A percentile compares a stretch with the other conserved stretches of the same genome.
Conservation (phyloP, 768 basidiomycete species). For the Lactarius indigo region DNA sequence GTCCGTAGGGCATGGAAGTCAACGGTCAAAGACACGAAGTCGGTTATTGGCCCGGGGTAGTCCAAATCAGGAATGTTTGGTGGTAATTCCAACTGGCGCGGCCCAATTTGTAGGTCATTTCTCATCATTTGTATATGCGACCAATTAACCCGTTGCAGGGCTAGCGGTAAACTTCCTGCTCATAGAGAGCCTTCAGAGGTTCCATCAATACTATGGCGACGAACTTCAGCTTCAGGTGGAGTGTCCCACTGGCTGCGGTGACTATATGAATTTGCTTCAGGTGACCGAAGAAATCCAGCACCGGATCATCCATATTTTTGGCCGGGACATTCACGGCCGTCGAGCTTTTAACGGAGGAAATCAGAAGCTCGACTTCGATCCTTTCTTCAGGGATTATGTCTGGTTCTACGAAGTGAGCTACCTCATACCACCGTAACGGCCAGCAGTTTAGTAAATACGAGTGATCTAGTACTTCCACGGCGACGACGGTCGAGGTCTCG, state of each 20-base stretch:
- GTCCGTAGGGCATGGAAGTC: constrained; percentile 94
- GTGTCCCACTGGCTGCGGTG: constrained; percentile 96
- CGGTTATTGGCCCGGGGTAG: constrained; percentile 96
- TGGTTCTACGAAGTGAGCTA: constrained; percentile 83
- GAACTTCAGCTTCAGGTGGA: constrained; percentile 78
- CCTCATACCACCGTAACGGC: background rate
- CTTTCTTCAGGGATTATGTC: constrained; percentile 94
- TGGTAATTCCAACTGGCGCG: constrained; percentile 93
- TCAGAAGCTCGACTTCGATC: constrained; percentile 82
- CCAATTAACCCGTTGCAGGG: constrained; percentile 47
- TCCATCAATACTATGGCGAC: constrained; percentile 96
- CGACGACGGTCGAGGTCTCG: constrained; percentile 89
- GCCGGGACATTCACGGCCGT: constrained; percentile 81
- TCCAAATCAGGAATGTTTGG: constrained; percentile 98
- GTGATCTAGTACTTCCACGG: constrained; percentile 83
- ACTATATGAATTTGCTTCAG: constrained; percentile 90
- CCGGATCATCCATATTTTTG: constrained; percentile 97
- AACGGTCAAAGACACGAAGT: constrained; percentile 91
- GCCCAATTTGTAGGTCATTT: constrained; percentile 67
- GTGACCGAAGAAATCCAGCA: constrained; percentile 99
- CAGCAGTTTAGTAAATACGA: background rate
- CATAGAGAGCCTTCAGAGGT: constrained; percentile 93
- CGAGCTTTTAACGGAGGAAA: constrained; percentile 92
- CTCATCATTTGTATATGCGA: background rate
- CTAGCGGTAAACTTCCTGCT: constrained; percentile 94